Conservation (phyloP, 805 yeast genomes). For the Candida ficus region DNA sequence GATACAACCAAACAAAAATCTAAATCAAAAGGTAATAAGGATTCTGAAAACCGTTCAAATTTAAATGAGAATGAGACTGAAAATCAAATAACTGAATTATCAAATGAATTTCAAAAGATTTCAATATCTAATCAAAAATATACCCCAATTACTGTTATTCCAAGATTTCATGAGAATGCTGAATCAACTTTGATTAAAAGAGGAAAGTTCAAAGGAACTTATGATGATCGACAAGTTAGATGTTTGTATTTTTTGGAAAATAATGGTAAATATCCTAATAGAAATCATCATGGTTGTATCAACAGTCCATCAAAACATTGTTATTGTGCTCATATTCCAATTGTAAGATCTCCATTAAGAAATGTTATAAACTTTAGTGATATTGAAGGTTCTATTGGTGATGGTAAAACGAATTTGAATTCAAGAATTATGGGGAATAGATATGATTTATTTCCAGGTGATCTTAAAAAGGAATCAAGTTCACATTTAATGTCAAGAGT, state of each 20-base stretch:
- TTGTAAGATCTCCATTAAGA: constrained; percentile 15
- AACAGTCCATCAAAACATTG: constrained; percentile 6
- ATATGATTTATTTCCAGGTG: neutral
- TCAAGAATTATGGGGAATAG: neutral
- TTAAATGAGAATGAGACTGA: neutral
- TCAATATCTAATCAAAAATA: neutral
- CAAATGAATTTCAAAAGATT: neutral
- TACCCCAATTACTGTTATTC: neutral
- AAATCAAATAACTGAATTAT: neutral
- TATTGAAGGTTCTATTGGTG: neutral
- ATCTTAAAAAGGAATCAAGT: neutral
- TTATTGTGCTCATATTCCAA: constrained; percentile 11
- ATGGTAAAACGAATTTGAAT: constrained; percentile 1
- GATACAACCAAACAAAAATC: neutral
- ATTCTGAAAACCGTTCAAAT: neutral
- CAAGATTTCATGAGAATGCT: constrained; percentile 5
- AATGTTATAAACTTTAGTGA: neutral
- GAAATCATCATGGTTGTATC: constrained; percentile 3
- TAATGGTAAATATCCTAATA: neutral
- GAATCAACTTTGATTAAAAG: constrained; percentile 15
- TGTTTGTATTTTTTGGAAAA: constrained; percentile 15
- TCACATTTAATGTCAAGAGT: constrained; percentile 4
- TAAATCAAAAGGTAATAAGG: neutral
- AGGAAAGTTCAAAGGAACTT: constrained; percentile 26
- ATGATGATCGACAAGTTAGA: constrained; percentile 23